Base-by-base conservation (phyloP, 2,329 filamentous ascomycete genomes). In the Dichotomopilus funicola region DNA sequence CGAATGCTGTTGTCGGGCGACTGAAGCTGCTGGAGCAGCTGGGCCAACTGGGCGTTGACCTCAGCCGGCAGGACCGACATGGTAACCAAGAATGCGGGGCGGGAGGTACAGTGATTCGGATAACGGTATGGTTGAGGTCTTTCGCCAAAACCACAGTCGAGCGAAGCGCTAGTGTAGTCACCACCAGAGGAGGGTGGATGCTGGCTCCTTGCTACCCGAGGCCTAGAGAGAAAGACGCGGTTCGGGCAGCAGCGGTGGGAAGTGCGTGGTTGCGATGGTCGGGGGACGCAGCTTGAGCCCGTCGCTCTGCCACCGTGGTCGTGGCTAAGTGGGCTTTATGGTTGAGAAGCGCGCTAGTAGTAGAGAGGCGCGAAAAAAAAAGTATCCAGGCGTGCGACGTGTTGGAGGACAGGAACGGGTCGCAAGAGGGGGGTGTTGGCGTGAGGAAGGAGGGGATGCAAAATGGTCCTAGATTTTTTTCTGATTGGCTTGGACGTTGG, bases 1-100 rank as follows among this genome's bases (percentile, higher is more conserved):
- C 94, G 87, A 65, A 89, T 80, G 56, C 79, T 78, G 75, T 99
- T 99, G 75, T 99, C 92, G 65, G 90, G 76, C 48, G 89, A 92
- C 75, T 94, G 88, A 62, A 99, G 83, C 64, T 87, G 91, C 75
- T 88, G 85, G 70, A 99, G 80, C 64, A 99, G 84, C 80, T 91
- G 87, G 62, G 81, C 79, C 67, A 99, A 85, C 75, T 92, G 89
- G 65, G 84, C 80, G 71, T 94, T 88, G 67, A 94, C 81, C 68
- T 96, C 89, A 63, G 87, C 78, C 62, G 91, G 86, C 45, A 97
- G 84, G 64, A 96, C 75, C 71, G 92, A 96, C 90, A 95, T 94
- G 62, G 57, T 65, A 63, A 53, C 47, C 41, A 52, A 40, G 33
- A 13, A 43, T 34, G 36, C 37, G 4, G 36, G 47, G 43, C 13